Evolutionary conservation across 352 stramenopile species (phyloP).

Genomic region (Pythium brassicae): DNA sequence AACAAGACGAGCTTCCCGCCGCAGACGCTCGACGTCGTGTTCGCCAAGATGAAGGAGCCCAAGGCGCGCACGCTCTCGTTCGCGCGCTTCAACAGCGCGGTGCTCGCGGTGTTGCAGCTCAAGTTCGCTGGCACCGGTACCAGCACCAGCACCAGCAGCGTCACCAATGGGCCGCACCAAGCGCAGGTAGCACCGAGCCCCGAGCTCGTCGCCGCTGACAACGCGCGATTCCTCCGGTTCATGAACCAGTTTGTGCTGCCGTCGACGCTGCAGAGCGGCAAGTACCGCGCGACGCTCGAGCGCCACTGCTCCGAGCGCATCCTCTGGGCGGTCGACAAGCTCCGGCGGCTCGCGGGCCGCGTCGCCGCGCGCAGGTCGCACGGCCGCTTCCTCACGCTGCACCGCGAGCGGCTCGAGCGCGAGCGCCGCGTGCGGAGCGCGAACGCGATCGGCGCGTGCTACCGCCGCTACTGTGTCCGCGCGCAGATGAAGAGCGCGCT

Average conservation of each 20-base stretch:
- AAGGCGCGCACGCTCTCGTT: conserved; percentile 62
- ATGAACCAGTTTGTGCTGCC: conserved; percentile 65
- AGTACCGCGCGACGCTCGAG: conserved; percentile 50
- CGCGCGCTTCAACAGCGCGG: conserved; percentile 53
- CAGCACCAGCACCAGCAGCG: background rate
- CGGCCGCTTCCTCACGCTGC: conserved; percentile 40
- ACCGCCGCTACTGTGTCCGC: conserved; percentile 44
- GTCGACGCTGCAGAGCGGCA: conserved; percentile 49
- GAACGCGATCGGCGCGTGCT: conserved; percentile 38
- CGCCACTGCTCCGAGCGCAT: conserved; percentile 29
- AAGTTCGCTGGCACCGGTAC: conserved; percentile 25
- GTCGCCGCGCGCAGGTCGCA: conserved; percentile 36
- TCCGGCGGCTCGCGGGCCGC: conserved; percentile 40
- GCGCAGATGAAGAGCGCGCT: conserved; percentile 37
- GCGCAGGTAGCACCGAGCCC: background rate
- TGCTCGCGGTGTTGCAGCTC: conserved; percentile 53
- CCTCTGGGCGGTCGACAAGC: conserved; percentile 36
- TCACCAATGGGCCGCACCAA: conserved; percentile 1
- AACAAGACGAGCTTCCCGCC: conserved; percentile 50
- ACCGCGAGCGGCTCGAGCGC: conserved; percentile 24
- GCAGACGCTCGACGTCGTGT: conserved; percentile 58
- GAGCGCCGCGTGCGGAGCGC: conserved; percentile 24
- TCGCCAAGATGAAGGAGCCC: conserved; percentile 73
- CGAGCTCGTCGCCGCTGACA: conserved; percentile 13
- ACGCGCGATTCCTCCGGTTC: conserved; percentile 45